phyloP scores from a whole-genome alignment of 148 eudicot genomes.

The Talinum fruticosum region DNA sequence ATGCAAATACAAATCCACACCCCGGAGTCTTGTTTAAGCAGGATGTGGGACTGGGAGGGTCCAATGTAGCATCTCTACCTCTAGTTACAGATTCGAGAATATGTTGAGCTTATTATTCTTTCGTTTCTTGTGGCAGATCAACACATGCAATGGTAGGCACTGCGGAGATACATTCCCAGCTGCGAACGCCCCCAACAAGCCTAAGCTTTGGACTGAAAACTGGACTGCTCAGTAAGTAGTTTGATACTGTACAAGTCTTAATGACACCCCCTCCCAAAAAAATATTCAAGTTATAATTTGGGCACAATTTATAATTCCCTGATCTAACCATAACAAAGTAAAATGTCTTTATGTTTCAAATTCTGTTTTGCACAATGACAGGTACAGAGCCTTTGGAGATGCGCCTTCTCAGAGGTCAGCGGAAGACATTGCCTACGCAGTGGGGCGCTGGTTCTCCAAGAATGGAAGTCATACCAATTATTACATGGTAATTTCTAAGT shows the following conservation, averaged over 20 bases:
- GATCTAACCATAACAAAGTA: neutral
- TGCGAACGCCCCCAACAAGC: constrained; percentile 76
- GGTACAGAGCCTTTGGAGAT: constrained; percentile 80
- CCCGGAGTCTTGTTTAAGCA: too few relatives aligned
- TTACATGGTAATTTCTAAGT: constrained; percentile 80
- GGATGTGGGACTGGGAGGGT: too few relatives aligned
- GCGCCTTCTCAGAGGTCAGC: constrained; percentile 81
- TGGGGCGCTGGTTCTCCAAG: constrained; percentile 72
- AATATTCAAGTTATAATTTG: too few relatives aligned
- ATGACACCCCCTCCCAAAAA: too few relatives aligned
- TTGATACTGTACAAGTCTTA: too few relatives aligned
- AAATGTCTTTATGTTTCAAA: neutral
- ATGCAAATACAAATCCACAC: too few relatives aligned
- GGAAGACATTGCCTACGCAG: constrained; percentile 74
- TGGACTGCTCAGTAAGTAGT: constrained; percentile 92
- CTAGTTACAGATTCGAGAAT: too few relatives aligned
- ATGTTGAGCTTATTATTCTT: neutral
- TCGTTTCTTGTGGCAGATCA: constrained; percentile 41
- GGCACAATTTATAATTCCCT: neutral
- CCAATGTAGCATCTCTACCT: too few relatives aligned
- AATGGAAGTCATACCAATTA: constrained; percentile 78
- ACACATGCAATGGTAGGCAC: constrained; percentile 91
- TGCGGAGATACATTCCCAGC: constrained; percentile 84
- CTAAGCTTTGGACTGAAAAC: constrained; percentile 88
- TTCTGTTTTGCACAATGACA: constrained; percentile 16